Evolutionary conservation across 768 basidiomycete species (phyloP).

Genomic region (Lentinula sp.): DNA sequence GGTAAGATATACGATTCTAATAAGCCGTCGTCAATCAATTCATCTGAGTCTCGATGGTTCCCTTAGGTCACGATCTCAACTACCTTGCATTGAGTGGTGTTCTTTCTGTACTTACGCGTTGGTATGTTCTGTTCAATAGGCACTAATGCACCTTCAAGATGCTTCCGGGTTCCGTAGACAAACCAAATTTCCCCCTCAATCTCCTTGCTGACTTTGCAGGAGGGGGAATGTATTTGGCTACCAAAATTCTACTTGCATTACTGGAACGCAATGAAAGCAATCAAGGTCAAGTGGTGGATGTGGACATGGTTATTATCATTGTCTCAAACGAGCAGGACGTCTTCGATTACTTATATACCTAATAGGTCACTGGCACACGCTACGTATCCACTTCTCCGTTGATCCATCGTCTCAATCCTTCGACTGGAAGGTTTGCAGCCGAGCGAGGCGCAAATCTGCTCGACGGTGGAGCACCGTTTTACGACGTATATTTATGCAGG

Average conservation of each 20-base stretch:
- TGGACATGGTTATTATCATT: constrained; percentile 58
- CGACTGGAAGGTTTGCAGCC: constrained; percentile 23
- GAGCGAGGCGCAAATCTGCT: constrained; percentile 54
- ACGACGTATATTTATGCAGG: constrained; percentile 65
- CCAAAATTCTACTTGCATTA: constrained; percentile 72
- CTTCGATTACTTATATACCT: neutral
- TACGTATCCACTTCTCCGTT: constrained; percentile 74
- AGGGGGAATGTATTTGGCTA: constrained; percentile 56
- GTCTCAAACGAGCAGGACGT: neutral
- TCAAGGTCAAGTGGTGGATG: constrained; percentile 66
- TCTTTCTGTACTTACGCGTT: constrained; percentile 42
- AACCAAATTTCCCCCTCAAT: constrained; percentile 70
- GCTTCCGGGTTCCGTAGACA: constrained; percentile 57
- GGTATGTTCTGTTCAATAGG: neutral
- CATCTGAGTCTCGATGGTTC: neutral
- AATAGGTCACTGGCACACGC: constrained; percentile 71
- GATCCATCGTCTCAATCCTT: constrained; percentile 30
- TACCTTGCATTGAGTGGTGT: constrained; percentile 78
- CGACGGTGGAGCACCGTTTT: constrained; percentile 78
- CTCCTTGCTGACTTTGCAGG: constrained; percentile 77
- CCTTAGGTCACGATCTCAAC: constrained; percentile 75
- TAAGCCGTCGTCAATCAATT: neutral
- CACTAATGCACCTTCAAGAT: constrained; percentile 33
- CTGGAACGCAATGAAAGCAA: constrained; percentile 61
- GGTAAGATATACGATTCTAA: constrained; percentile 32